Base-by-base conservation (phyloP, 129 eudicot species). In the Tagetes patula region DNA sequence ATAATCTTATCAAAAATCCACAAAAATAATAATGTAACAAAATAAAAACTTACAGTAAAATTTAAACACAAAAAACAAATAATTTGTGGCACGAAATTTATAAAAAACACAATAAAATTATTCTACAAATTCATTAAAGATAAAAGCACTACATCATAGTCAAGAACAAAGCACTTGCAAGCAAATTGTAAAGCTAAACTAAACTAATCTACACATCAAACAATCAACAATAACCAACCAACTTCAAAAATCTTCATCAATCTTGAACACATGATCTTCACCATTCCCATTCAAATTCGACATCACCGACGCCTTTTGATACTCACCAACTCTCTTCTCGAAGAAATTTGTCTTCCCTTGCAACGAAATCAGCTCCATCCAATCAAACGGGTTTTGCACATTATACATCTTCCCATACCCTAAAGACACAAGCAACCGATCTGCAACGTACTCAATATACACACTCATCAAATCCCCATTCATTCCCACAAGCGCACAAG, bases 321-420 rank as follows among this genome's bases (percentile, higher is more conserved):
- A 89, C 76, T 89, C 96, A 63, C 96, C 96, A 41, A 89, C 96
- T 40, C 96, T 82, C 82, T 89, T 89, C 92, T 89, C 96, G 31
- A 89, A 89, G 81, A 89, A 89, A 68, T 89, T 89, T 0, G 96
- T 89, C 82, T 89, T 89, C 77, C 96, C 96, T 73, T 86, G 96
- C 37, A 89, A 67, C 20, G 81, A 76, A 27, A 89, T 86, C 72
- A 89, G 60, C 82, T 89, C 96, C 96, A 89, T 89, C 96, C 96
- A 89, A 82, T 89, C 92, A 80, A 89, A 89, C 1, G 96, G 96
- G 14, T 89, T 87, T 49, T 63, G 77, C 27, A 54, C 90, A 80
- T 85, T 76, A 53, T 89, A 89, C 79, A 89, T n/a, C 43, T 87
- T 89, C 43, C 80, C 77, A 41, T 63, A 81, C 2, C 96, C 96